Evolutionary conservation across 495 filamentous ascomycete species (phyloP).

Genomic region (Evernia prunastri): DNA sequence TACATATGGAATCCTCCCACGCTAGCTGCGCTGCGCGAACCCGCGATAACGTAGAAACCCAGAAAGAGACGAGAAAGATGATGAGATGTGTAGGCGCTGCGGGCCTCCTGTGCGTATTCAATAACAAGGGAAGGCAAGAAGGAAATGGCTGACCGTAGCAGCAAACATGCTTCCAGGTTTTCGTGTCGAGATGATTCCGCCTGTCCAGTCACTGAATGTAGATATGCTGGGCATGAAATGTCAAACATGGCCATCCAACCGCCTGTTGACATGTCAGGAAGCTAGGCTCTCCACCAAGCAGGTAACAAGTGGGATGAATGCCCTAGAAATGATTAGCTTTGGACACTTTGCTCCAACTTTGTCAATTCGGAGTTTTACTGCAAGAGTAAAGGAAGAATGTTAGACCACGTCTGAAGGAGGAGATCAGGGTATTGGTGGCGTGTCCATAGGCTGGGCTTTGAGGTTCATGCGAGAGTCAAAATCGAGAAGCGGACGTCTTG

Average conservation of each 20-base stretch:
- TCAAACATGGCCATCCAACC: neutral
- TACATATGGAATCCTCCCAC: too few species aligned
- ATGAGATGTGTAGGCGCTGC: neutral
- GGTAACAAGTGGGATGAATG: neutral
- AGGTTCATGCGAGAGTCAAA: neutral
- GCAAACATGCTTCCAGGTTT: neutral
- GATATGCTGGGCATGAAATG: neutral
- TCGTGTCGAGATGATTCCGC: neutral
- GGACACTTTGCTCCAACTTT: neutral
- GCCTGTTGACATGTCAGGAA: neutral
- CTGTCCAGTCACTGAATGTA: neutral
- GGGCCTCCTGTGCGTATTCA: too few species aligned
- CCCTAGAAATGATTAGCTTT: neutral
- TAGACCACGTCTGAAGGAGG: neutral
- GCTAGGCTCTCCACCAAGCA: neutral
- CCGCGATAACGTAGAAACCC: neutral
- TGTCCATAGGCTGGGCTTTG: neutral
- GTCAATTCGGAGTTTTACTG: neutral
- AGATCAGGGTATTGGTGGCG: neutral
- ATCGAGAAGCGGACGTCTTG: neutral
- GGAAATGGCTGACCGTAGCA: neutral
- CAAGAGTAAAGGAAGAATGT: neutral
- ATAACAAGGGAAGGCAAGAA: neutral
- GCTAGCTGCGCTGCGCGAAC: too few species aligned
- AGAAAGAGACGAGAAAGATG: neutral